Conservation (phyloP, 2,329 filamentous ascomycete genomes). For the Fusarium succisae region DNA sequence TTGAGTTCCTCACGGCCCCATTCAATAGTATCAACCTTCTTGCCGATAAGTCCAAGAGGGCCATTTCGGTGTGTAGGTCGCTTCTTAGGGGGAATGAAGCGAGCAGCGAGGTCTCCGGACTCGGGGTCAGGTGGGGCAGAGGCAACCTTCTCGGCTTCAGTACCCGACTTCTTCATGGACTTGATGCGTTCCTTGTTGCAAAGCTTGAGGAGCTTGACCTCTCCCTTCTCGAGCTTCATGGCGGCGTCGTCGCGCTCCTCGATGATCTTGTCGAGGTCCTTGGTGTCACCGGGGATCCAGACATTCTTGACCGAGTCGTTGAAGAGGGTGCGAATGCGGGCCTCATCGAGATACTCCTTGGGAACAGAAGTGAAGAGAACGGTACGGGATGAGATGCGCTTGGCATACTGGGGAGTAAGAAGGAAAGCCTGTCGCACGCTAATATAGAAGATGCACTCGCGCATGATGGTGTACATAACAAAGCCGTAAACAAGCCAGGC, state of each 20-base stretch:
- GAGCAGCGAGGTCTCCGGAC: slow-evolving; percentile 70
- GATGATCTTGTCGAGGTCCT: slow-evolving; percentile 79
- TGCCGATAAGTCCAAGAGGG: slow-evolving; percentile 70
- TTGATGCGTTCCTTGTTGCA: slow-evolving; percentile 52
- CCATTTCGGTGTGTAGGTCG: slow-evolving; percentile 76
- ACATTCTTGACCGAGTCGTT: slow-evolving; percentile 81
- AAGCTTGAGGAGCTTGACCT: slow-evolving; percentile 81
- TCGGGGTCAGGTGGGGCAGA: slow-evolving; percentile 69
- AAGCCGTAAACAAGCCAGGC: slow-evolving; percentile 89
- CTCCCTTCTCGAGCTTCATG: slow-evolving; percentile 82
- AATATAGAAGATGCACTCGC: slow-evolving; percentile 93
- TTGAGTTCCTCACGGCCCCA: slow-evolving; percentile 72
- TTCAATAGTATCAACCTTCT: slow-evolving; percentile 83
- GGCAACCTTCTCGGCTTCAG: slow-evolving; percentile 29
- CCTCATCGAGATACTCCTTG: slow-evolving; percentile 76
- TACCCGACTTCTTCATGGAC: slow-evolving; percentile 47
- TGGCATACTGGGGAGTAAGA: slow-evolving; percentile 83
- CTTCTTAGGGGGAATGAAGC: slow-evolving; percentile 73
- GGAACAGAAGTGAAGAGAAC: slow-evolving; percentile 94
- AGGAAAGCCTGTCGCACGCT: slow-evolving; percentile 94
- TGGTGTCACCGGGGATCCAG: slow-evolving; percentile 82
- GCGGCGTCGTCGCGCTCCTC: slow-evolving; percentile 78
- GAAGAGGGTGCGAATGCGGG: slow-evolving; percentile 79
- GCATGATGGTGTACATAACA: slow-evolving; percentile 86
- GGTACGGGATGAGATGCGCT: slow-evolving; percentile 87